phyloP scores from a whole-genome alignment of 441 rosid species.

The Dalechampia spathulata region DNA sequence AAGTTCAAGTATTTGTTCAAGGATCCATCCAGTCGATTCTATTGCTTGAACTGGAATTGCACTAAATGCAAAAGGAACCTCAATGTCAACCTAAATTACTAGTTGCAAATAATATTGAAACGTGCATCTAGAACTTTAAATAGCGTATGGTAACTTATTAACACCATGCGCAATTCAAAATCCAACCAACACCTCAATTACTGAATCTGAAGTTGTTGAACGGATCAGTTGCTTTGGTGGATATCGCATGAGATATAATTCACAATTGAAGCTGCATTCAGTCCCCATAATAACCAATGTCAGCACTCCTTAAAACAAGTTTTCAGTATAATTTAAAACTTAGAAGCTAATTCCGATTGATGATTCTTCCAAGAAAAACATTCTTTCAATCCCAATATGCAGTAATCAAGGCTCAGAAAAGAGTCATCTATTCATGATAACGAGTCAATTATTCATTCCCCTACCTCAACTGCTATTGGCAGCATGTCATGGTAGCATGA shows the following conservation, averaged over 20 bases:
- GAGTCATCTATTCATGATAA: no score
- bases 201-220: conserved; percentile 71
- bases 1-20: conserved; percentile 67
- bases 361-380: not conserved
- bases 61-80: conserved; percentile 72
- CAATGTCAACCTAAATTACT: conserved; percentile 57
- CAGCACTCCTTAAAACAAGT: conserved; percentile 26
- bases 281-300: conserved; percentile 36
- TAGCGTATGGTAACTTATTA: not conserved
- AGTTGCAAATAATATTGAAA: conserved; percentile 7
- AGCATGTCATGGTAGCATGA: not conserved
- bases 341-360: conserved; percentile 7
- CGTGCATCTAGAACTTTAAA: not conserved
- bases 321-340: conserved; percentile 13
- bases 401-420: no score
- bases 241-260: conserved; percentile 64
- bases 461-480: not conserved
- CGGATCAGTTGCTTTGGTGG: conserved; percentile 28
- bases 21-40: conserved; percentile 79
- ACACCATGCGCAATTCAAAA: conserved; percentile 7
- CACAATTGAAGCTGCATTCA: conserved; percentile 96
- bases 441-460: no score
- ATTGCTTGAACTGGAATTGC: conserved; percentile 62
- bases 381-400: not conserved
- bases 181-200: conserved; percentile 56